These are phyloP conservation scores for Fusarium temperatum DNA, from an alignment of 2,329 filamentous ascomycete species.

Conservation along the genomic window DNA sequence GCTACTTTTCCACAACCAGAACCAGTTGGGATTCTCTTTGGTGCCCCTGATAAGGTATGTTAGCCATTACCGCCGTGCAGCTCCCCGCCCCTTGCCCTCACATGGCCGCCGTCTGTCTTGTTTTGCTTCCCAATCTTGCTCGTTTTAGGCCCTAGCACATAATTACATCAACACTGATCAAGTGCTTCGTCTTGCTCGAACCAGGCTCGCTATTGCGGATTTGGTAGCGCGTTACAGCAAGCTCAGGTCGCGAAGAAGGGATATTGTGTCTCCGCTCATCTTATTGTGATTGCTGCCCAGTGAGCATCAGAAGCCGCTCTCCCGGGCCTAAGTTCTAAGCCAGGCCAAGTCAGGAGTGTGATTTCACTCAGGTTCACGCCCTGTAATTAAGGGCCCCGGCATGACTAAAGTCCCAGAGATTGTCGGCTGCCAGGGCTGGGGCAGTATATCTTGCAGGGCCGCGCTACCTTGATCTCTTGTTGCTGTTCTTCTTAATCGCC, in stretches of 20 bases:
- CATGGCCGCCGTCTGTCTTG: conserved; percentile 32
- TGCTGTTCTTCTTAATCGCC: conserved; percentile 34
- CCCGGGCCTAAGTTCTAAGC: conserved; percentile 8
- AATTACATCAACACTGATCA: conserved; percentile 4
- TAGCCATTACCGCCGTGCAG: conserved; percentile 21
- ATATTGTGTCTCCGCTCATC: conserved; percentile 6
- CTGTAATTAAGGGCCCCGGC: conserved; percentile 22
- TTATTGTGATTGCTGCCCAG: conserved; percentile 22
- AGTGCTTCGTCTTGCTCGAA: not conserved
- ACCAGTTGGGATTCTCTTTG: not conserved
- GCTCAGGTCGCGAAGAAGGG: conserved; percentile 6
- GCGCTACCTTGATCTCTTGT: conserved; percentile 37
- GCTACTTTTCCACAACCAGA: not conserved
- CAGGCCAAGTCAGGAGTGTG: conserved; percentile 20
- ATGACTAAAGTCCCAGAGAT: conserved; percentile 33
- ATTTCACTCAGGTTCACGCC: conserved; percentile 31
- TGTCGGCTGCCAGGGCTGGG: conserved; percentile 18
- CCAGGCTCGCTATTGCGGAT: conserved; percentile 2
- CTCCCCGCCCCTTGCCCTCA: conserved; percentile 30
- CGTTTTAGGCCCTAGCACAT: conserved; percentile 21
- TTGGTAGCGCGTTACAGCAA: conserved; percentile 1
- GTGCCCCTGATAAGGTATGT: not conserved
- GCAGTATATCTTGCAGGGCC: conserved; percentile 41
- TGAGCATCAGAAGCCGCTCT: conserved; percentile 6
- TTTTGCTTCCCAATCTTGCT: conserved; percentile 26